Base-by-base conservation (phyloP, 164 flowering plant species). In the Magnolia kwangsiensis region DNA sequence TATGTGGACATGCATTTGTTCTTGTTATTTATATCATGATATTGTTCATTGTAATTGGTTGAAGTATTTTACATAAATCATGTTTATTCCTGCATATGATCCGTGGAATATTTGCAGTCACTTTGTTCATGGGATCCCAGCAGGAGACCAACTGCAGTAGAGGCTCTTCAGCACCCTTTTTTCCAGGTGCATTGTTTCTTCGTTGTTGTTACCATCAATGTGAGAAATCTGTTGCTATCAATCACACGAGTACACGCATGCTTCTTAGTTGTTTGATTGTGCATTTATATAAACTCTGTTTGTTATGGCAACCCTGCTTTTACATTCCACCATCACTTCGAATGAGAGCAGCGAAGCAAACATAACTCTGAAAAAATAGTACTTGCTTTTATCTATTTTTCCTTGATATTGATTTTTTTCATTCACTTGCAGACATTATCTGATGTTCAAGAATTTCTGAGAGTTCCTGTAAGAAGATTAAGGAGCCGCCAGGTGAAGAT, bases 281-380 rank as follows among this genome's bases (percentile, higher is more conserved):
- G 8, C 13, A 67, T 67, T 29, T 67, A 27, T 67, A 11, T 65
- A 4, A 9, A 67, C 27, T 27, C 37, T 29, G 27, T 31, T 67
- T 24, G 31, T 20, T 31, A 1, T 74, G 72, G 77, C 97, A 96
- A 98, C 85, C 91, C 74, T 92, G 98, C 85, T 91, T 80, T 67
- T 94, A 96, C 78, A 85, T 96, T 67, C 99, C 98, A 20, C 99
- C 99, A 76, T 89, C 93, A 7, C 97, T 94, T 61, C 96, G 96
- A 16, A 4, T 88, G 19, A 90, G 87, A 80, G 76, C 88, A 71
- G 37, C 2, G 37, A 31, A 2, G 37, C 2, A 1, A 31, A 31
- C 37, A 31, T 31, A 31, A 31, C 37, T 31, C 37, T 2, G 37
- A 31, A 31, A 31, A 31, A 31, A 31, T 2, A 31, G 2, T 31